A percentile compares a stretch with the other conserved stretches of the same genome.
phyloP scores from a whole-genome alignment of 176 grass and related monocot genomes.

The Oryza glumipatula region DNA sequence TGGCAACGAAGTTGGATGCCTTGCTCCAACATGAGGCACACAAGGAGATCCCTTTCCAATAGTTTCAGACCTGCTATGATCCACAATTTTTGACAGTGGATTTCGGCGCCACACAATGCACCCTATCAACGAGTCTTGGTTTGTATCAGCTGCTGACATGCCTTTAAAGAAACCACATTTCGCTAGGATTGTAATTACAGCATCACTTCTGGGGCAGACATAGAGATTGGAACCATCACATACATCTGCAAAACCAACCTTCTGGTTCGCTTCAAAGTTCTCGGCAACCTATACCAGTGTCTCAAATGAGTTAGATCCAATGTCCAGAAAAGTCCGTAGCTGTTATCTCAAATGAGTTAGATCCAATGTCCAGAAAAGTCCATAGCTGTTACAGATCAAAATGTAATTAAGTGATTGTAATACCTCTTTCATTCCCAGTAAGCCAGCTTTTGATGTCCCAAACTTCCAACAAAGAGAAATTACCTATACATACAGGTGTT shows the following conservation, averaged over 20 bases:
- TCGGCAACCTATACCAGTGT: conserved; percentile 36
- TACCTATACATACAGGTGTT: conserved; percentile 34
- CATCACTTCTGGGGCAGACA: conserved; percentile 50
- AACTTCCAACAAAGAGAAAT: conserved; percentile 51
- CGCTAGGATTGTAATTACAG: conserved; percentile 49
- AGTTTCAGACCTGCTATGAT: conserved; percentile 5
- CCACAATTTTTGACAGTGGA: not conserved
- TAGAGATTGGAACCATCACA: conserved; percentile 46
- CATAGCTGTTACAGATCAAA: not conserved
- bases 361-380: not conserved
- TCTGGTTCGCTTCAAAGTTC: conserved; percentile 44
- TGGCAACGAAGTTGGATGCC: not conserved
- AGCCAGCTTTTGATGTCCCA: conserved; percentile 39
- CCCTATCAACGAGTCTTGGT: conserved; percentile 48
- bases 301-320: conserved; percentile 6
- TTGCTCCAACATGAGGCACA: not conserved
- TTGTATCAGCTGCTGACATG: conserved; percentile 40
- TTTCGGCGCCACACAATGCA: conserved; percentile 49
- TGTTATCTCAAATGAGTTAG: conserved; percentile 10
- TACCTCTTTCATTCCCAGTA: conserved; percentile 50
- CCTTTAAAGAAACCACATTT: conserved; percentile 61
- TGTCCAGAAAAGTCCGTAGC: not conserved
- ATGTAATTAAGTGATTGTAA: conserved; percentile 9
- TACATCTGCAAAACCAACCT: conserved; percentile 50
- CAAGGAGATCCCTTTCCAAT: conserved; percentile 1